A percentile compares a stretch with the other conserved stretches of the same genome.
phyloP scores from a whole-genome alignment of 768 basidiomycete species.

The Pisolithus sp. region DNA sequence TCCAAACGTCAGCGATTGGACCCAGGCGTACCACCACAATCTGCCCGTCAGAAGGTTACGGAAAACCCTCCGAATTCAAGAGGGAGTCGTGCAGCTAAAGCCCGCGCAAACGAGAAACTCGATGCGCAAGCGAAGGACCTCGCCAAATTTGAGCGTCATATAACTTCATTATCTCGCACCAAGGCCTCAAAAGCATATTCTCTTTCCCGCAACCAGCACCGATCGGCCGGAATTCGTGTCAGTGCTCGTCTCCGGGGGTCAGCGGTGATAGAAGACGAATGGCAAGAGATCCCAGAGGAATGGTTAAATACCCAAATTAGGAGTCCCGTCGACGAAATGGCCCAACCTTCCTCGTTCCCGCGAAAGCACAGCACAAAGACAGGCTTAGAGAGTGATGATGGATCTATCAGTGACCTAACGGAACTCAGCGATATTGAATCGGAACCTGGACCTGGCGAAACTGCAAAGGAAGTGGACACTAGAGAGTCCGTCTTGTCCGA shows the following conservation, averaged over 20 bases:
- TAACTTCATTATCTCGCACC: conserved; percentile 10
- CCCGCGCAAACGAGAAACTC: conserved; percentile 62
- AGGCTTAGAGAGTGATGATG: conserved; percentile 56
- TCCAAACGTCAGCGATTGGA: conserved; percentile 24
- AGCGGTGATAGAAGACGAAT: conserved; percentile 51
- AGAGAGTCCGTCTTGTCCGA: neutral
- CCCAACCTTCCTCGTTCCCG: conserved; percentile 5
- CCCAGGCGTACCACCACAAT: conserved; percentile 4
- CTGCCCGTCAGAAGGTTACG: conserved; percentile 12
- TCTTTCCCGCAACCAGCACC: conserved; percentile 19
- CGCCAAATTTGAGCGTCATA: conserved; percentile 53
- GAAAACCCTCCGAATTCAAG: conserved; percentile 26
- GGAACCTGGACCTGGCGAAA: conserved; percentile 1
- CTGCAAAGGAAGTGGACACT: conserved; percentile 4
- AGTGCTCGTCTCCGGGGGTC: conserved; percentile 61
- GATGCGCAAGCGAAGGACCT: conserved; percentile 65
- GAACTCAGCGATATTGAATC: conserved; percentile 53
- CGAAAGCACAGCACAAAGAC: conserved; percentile 31
- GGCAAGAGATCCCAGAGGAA: conserved; percentile 76
- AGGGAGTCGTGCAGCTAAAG: conserved; percentile 59
- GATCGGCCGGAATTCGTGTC: conserved; percentile 49
- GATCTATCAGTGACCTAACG: conserved; percentile 67
- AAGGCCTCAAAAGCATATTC: conserved; percentile 5
- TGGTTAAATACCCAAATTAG: conserved; percentile 39
- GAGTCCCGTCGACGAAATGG: conserved; percentile 8